Evolutionary conservation across 2,329 filamentous ascomycete species (phyloP), one percentile per base, ranked within the genome.

Genomic region (Colletotrichum sp.): DNA sequence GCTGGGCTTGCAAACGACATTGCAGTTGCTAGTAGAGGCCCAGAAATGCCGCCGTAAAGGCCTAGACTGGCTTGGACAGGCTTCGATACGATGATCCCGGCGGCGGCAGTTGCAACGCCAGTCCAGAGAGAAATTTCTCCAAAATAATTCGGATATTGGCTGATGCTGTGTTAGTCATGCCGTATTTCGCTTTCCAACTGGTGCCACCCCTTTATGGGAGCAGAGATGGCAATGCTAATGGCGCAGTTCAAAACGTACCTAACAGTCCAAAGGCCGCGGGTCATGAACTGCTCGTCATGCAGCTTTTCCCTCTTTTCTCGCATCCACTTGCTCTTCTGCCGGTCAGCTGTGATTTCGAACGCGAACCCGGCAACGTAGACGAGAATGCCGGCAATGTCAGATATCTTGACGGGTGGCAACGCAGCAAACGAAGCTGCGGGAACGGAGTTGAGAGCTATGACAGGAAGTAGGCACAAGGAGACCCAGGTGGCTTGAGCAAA

Each of bases 111-210:
- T 1, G 93, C 92, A 74, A 95, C 90, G 2, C 93, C 93, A 0
- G 90, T 92, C 93, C 93, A 95, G 36, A 95, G 85, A 13, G 91
- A 93, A 32, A 88, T 89, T 82, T 95, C 93, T n/a, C 93, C 93
- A 81, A 95, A 93, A 85, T 95, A 95, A 80, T 95, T 93, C 1
- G 93, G 93, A 83, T 93, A 92, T 76, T 92, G 85, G 64, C 88
- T 86, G 32, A 4, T 48, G n/a, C 62, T 15, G 8, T 3, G n/a
- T 72, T 26, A 73, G 60, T 22, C 15, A 22, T 71, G 28, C 12
- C 15, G 24, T 60, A 7, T 7, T 24, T 6, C 24, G 44, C 8
- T 36, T 32, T 32, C n/a, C 32, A 8, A 32, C 4, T 9, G 55
- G 55, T 22, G 13, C 24, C 24, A 8, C 10, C 22, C n/a, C 44